These are phyloP conservation scores for Breviolum minutum DNA, from an alignment of 73 alveolate species.

Conservation along the genomic window DNA sequence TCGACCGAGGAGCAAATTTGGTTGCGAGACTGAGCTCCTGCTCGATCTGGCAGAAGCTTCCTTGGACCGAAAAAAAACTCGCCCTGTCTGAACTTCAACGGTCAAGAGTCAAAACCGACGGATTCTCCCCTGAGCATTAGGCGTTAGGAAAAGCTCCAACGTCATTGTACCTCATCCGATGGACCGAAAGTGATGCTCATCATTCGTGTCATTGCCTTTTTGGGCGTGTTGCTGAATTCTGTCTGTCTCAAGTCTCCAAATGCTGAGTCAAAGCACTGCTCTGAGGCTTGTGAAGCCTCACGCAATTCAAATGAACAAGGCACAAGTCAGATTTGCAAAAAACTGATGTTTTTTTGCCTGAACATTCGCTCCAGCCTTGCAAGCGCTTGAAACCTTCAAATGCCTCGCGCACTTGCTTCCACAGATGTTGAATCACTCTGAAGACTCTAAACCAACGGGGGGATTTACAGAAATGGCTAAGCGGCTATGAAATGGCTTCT, in stretches of 20 bases:
- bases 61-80: background rate
- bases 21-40: constrained; percentile 20
- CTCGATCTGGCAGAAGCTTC: constrained; percentile 19
- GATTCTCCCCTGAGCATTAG: no score
- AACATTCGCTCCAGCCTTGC: background rate
- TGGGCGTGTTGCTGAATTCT: no score
- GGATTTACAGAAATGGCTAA: background rate
- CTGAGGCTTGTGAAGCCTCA: background rate
- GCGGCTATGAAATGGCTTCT: background rate
- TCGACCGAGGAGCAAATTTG: background rate
- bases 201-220: background rate
- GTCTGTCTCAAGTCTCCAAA: background rate
- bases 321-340: background rate
- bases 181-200: background rate
- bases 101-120: no score
- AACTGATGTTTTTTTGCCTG: background rate
- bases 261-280: background rate
- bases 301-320: background rate
- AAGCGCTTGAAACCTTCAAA: background rate
- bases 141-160: background rate
- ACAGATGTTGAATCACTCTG: background rate
- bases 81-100: background rate
- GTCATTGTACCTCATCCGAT: no score
- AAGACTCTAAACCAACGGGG: background rate
- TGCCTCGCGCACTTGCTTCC: background rate